Evolutionary conservation across 1,284 basidiomycete genomes (phyloP).

Genomic region (Cutaneotrichosporon sp.): DNA sequence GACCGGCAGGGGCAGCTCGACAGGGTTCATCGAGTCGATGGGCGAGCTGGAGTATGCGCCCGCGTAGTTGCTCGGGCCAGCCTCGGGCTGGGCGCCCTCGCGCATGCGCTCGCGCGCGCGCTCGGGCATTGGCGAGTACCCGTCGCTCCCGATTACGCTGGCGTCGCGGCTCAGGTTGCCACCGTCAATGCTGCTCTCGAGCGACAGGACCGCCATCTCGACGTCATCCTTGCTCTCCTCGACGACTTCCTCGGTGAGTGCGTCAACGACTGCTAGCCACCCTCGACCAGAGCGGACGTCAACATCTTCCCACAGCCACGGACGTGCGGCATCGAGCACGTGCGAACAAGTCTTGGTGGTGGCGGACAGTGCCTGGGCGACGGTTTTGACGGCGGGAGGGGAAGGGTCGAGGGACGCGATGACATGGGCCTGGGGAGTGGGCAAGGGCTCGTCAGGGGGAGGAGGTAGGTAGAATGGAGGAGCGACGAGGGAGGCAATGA

Average conservation of each 20-base stretch:
- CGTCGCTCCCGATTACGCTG: slow-evolving; percentile 3
- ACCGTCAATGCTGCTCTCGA: not conserved
- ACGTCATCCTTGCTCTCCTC: slow-evolving; percentile 19
- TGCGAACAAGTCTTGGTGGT: slow-evolving; percentile 29
- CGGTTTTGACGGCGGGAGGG: slow-evolving; percentile 26
- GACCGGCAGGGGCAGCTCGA: slow-evolving; percentile 6
- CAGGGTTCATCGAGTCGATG: not conserved
- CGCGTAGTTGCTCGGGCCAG: slow-evolving; percentile 6
- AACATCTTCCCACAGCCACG: slow-evolving; percentile 52
- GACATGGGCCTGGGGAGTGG: slow-evolving; percentile 29
- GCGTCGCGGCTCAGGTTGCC: not conserved
- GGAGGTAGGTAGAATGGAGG: slow-evolving; percentile 38
- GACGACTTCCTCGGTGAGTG: slow-evolving; percentile 49
- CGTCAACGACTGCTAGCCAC: slow-evolving; percentile 53
- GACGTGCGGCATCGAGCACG: slow-evolving; percentile 46
- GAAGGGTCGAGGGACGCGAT: slow-evolving; percentile 38
- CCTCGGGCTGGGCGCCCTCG: not conserved
- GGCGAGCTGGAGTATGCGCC: not conserved
- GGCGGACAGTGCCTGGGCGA: slow-evolving; percentile 30
- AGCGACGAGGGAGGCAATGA: slow-evolving; percentile 38
- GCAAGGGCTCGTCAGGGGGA: slow-evolving; percentile 18
- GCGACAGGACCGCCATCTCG: not conserved
- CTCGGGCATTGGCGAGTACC: not conserved
- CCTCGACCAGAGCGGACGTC: slow-evolving; percentile 48
- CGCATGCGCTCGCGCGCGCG: too few species aligned